phyloP scores from a whole-genome alignment of 768 basidiomycete species.

The Hericium alpestre region DNA sequence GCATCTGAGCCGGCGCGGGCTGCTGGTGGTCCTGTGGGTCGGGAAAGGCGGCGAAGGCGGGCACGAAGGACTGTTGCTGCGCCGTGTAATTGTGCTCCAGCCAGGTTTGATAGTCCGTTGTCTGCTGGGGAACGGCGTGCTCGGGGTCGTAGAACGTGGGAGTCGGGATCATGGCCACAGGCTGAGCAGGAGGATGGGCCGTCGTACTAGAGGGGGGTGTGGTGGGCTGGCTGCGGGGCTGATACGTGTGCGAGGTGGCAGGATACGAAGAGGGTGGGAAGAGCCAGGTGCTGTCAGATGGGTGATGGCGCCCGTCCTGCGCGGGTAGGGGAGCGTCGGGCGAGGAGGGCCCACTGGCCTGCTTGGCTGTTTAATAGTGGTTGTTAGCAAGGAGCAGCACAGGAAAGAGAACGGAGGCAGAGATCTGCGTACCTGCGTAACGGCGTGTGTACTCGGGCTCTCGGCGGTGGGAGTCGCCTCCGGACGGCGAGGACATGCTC shows the following conservation, averaged over 20 bases:
- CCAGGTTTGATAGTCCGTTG: slow-evolving; percentile 8
- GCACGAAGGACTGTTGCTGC: not conserved
- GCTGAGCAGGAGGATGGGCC: not conserved
- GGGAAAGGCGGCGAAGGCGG: not conserved
- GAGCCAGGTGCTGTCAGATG: too few species aligned
- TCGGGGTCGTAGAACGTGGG: slow-evolving; percentile 15
- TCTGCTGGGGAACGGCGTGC: slow-evolving; percentile 1
- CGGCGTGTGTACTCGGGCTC: too few species aligned
- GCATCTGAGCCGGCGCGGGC: not conserved
- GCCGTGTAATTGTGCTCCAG: not conserved
- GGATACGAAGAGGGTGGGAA: too few species aligned
- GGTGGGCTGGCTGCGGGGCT: not conserved
- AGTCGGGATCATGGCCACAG: slow-evolving; percentile 14
- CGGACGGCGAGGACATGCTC: too few species aligned
- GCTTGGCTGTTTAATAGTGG: too few species aligned
- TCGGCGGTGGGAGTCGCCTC: too few species aligned
- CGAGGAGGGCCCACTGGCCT: too few species aligned
- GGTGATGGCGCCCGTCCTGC: too few species aligned
- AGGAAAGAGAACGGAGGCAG: too few species aligned
- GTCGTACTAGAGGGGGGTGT: not conserved
- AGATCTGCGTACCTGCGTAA: too few species aligned
- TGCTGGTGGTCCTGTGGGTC: not conserved
- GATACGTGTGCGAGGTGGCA: not conserved
- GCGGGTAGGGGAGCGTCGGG: too few species aligned
- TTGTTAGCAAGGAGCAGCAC: too few species aligned